Evolutionary conservation across 345 rosid genomes (phyloP), one percentile per base, ranked within the genome.

Genomic region (Rhizophora apiculata): DNA sequence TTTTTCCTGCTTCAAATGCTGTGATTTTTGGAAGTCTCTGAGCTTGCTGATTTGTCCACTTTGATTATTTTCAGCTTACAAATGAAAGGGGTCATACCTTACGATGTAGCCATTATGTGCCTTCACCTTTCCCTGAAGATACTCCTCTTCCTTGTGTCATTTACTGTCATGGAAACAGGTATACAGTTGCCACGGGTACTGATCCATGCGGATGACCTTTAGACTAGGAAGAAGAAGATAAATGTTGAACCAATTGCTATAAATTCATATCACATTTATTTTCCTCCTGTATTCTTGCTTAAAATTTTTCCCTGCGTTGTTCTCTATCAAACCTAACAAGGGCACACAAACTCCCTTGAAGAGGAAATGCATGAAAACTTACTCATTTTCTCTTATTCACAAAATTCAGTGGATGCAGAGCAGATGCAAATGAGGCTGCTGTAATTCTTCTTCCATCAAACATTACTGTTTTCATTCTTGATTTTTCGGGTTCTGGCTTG

Each of bases 121-220:
- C 81, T 63, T 77, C 77, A 3, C 67, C 73, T 63, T 63, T 68
- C 57, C 76, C 77, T 46, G 69, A 56, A 48, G 76, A 71, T 51
- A 58, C 77, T 64, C 70, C 74, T 46, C 81, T 77, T 72, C 81
- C 81, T 30, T 77, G 81, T 56, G 81, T 77, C 64, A 68, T 77
- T 18, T 77, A 77, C 71, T 77, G 81, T 65, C 81, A 77, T 24
- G 81, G 81, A 49, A 77, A 77, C 69, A 77, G 80, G 80, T 76
- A 68, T 37, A 16, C 63, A 39, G 9, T 52, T 5, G 18, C 36
- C 69, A 26, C 34, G 32, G 20, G 19, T 46, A 48, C 68, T 16
- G 13, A 53, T 53, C 66, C 59, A 53, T 54, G 19, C 27, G 3
- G 6, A 22, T 20, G 39, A 52, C 24, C 51, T 24, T 10, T 19